These are phyloP conservation scores for Ogataea sp. DNA, from an alignment of 805 yeast species.

Conservation along the genomic window DNA sequence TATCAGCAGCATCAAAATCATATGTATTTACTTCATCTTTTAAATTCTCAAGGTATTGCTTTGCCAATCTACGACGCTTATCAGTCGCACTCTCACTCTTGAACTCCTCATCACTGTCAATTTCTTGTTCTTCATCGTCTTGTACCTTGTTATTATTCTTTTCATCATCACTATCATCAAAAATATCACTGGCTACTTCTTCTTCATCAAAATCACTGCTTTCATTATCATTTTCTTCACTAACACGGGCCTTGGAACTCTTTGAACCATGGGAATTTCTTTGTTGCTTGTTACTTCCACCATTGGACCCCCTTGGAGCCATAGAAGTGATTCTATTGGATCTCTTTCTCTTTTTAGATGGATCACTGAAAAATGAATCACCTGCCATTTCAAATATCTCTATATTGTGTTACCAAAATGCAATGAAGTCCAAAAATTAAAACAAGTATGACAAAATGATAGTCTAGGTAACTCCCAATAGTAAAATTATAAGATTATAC, in stretches of 20 bases:
- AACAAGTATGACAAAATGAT: too few species aligned
- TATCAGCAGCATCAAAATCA: constrained; percentile 81
- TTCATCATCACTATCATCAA: constrained; percentile 15
- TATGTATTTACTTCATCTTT: constrained; percentile 45
- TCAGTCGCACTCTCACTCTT: constrained; percentile 81
- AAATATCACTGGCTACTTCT: constrained; percentile 24
- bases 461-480: too few species aligned
- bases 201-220: constrained; percentile 27
- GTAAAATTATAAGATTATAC: too few species aligned
- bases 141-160: constrained; percentile 16
- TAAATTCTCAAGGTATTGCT: constrained; percentile 79
- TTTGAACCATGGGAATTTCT: background rate
- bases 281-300: constrained; percentile 8
- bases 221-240: constrained; percentile 19
- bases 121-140: constrained; percentile 25
- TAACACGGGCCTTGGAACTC: background rate
- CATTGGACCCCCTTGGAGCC: constrained; percentile 7
- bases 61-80: constrained; percentile 88
- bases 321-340: constrained; percentile 18
- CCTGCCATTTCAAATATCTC: constrained; percentile 31
- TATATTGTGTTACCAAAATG: too few species aligned
- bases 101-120: constrained; percentile 66
- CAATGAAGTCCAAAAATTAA: too few species aligned
- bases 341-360: constrained; percentile 42
- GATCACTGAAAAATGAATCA: constrained; percentile 58